These are phyloP conservation scores for Fusarium sp. DNA, from an alignment of 2,329 filamentous ascomycete species.

Conservation along the genomic window DNA sequence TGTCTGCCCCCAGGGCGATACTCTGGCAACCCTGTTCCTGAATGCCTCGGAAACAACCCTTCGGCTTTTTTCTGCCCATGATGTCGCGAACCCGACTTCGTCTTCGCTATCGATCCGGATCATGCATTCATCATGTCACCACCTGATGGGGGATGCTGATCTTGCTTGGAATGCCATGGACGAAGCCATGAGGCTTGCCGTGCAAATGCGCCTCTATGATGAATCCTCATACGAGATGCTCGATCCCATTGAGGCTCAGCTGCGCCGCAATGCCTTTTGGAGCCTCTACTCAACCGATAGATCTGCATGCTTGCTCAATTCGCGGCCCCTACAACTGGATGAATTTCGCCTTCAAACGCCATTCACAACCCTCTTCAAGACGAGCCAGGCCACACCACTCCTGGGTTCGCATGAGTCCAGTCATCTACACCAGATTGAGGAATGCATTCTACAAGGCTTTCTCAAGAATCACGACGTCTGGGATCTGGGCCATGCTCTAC, in stretches of 20 bases:
- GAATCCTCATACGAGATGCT: constrained; percentile 10
- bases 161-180: constrained; percentile 6
- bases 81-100: neutral
- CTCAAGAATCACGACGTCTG: neutral
- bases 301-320: neutral
- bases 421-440: neutral
- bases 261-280: constrained; percentile 18
- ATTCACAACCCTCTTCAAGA: neutral
- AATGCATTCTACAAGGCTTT: neutral
- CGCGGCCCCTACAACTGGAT: neutral
- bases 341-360: neutral
- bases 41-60: neutral
- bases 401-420: neutral
- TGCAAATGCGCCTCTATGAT: constrained; percentile 12
- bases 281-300: constrained; percentile 3
- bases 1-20: neutral
- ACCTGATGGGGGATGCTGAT: neutral
- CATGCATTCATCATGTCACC: neutral
- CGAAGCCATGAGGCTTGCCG: constrained; percentile 4
- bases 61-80: neutral
- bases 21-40: neutral
- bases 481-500: neutral
- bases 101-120: neutral
- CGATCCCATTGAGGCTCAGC: constrained; percentile 6
- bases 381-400: neutral